A percentile compares a stretch with the other conserved stretches of the same genome.
Evolutionary conservation across 768 basidiomycete genomes (phyloP).

Genomic region (Hygrophoropsis aurantiaca): DNA sequence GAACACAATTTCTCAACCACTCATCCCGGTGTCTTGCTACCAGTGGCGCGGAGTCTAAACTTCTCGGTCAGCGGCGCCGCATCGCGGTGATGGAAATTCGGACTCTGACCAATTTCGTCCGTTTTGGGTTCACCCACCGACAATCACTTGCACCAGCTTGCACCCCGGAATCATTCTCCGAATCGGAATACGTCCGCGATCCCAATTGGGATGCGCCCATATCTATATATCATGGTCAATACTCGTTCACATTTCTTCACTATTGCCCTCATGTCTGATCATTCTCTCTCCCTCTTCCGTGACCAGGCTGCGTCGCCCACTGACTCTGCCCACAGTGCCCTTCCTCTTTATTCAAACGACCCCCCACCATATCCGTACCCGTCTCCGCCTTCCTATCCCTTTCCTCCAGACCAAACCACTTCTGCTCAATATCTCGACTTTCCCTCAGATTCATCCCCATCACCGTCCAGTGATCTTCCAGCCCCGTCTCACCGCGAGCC

Average conservation of each 20-base stretch:
- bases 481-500: constrained; percentile 10
- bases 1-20: too few species aligned
- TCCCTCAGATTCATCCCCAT: background rate
- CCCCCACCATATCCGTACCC: constrained; percentile 9
- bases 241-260: background rate
- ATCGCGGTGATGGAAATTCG: too few species aligned
- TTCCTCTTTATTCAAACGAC: background rate
- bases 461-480: background rate
- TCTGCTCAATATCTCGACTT: constrained; percentile 9
- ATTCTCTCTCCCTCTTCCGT: constrained; percentile 9
- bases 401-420: background rate
- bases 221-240: background rate
- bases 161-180: too few species aligned
- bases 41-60: too few species aligned
- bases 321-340: background rate
- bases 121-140: background rate
- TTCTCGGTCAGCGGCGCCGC: too few species aligned
- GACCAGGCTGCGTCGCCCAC: constrained; percentile 5
- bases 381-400: constrained; percentile 13
- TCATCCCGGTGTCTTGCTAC: too few species aligned
- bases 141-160: too few species aligned
- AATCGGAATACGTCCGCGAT: too few species aligned
- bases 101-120: too few species aligned
- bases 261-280: background rate
- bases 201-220: too few species aligned